Evolutionary conservation across 768 basidiomycete genomes (phyloP).

Genomic region (Lenzites betulinus): DNA sequence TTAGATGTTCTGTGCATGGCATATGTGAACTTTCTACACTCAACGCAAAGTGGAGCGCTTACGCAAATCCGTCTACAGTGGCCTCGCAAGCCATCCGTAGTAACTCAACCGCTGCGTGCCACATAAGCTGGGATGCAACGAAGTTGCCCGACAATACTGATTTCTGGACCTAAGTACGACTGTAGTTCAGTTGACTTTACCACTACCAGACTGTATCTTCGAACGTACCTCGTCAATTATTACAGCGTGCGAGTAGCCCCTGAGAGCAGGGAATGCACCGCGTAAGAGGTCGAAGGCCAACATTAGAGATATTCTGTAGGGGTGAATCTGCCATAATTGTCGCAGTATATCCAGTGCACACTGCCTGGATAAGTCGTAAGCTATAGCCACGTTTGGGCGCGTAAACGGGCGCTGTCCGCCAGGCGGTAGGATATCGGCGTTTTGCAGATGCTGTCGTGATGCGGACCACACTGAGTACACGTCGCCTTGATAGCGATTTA

Average conservation of each 20-base stretch:
- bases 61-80: conserved; percentile 73
- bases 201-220: neutral
- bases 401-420: conserved; percentile 72
- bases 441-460: conserved; percentile 3
- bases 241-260: conserved; percentile 84
- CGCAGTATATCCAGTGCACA: conserved; percentile 59
- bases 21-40: conserved; percentile 6
- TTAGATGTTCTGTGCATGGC: conserved; percentile 55
- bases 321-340: conserved; percentile 57
- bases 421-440: conserved; percentile 40
- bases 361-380: conserved; percentile 52
- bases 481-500: neutral
- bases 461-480: conserved; percentile 13
- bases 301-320: conserved; percentile 70
- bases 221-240: conserved; percentile 80
- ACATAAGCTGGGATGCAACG: conserved; percentile 64
- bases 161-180: conserved; percentile 56
- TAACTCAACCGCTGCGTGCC: conserved; percentile 63
- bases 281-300: conserved; percentile 67
- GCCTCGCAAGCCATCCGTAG: conserved; percentile 64
- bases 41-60: conserved; percentile 37
- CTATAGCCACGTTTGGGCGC: conserved; percentile 55
- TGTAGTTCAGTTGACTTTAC: neutral
- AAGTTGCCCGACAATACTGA: conserved; percentile 71
- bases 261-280: conserved; percentile 78